Percentiles rank a stretch among this genome's conserved stretches.
These are phyloP conservation scores for Mycena leptocephala DNA, from an alignment of 768 basidiomycete species.

Conservation along the genomic window DNA sequence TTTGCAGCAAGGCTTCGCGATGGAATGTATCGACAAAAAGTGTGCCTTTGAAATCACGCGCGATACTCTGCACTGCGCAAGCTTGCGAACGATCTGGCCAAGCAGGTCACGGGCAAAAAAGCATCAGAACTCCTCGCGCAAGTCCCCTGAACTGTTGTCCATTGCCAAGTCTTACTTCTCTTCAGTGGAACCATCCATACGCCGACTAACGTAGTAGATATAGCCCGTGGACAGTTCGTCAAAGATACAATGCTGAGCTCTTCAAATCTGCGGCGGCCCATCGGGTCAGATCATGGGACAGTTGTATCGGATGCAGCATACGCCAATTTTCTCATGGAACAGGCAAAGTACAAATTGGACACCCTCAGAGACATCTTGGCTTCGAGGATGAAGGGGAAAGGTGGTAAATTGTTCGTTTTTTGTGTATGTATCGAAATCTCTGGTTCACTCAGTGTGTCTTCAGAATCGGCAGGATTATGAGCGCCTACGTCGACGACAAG, in stretches of 20 bases:
- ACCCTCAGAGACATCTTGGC: conserved; percentile 10
- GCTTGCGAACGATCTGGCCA: conserved; percentile 57
- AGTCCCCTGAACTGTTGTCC: background rate
- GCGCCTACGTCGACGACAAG: conserved; percentile 67
- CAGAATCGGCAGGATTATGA: conserved; percentile 61
- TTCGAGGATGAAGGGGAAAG: conserved; percentile 32
- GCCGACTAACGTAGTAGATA: conserved; percentile 43
- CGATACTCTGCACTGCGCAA: conserved; percentile 60
- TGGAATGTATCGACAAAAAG: conserved; percentile 44
- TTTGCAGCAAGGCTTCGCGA: conserved; percentile 58
- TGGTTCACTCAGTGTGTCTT: background rate
- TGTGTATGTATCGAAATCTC: background rate
- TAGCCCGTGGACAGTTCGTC: conserved; percentile 44
- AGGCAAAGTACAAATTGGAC: conserved; percentile 42
- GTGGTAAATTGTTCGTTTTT: conserved; percentile 41
- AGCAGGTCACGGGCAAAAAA: conserved; percentile 31
- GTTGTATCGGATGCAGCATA: conserved; percentile 15
- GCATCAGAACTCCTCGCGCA: conserved; percentile 50
- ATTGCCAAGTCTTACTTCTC: background rate
- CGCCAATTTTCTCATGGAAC: conserved; percentile 23
- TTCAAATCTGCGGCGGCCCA: conserved; percentile 5
- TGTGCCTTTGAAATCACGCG: conserved; percentile 62
- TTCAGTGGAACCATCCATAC: conserved; percentile 54
- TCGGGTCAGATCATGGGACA: conserved; percentile 1
- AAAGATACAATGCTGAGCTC: conserved; percentile 37